Base-by-base conservation (phyloP, 257 asterid genomes). In the Sherardia arvensis region DNA sequence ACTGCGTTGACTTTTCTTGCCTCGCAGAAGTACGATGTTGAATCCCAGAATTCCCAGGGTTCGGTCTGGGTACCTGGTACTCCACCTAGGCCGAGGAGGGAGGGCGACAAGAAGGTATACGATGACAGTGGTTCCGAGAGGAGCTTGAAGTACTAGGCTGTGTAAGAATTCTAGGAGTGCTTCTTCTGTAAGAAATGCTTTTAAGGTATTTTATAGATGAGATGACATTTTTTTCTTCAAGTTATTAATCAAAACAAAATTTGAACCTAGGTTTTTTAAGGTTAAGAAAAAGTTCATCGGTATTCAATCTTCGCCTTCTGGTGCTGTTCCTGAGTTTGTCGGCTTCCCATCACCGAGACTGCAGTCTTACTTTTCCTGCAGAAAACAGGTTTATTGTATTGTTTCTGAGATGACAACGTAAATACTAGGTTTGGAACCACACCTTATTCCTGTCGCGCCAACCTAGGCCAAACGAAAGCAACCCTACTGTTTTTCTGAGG, bases 381-480 rank as follows among this genome's bases (percentile, higher is more conserved):
- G 72, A 18, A 14, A 40, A n/a, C 17, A 58, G 29, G 33, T 34
- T 43, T 26, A 15, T 26, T 8, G 57, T 23, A 62, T 25, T 17
- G 66, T 40, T 40, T 18, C 18, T 9, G 18, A 59, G 55, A 30
- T 20, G 28, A 33, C 8, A 59, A 33, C 26, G 15, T 7, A 18
- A 6, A 14, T 30, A 55, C 9, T 14, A 11, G 34, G 40, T 55
- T 20, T 23, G 11, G 48, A 20, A n/a, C 12, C 75, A 53, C 82
- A 77, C 95, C 92, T 85, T 87, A 84, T 77, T 83, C 66, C 79
- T 73, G 32, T 90, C 97, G 63, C 94, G 82, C 97, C 97, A 87
- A 60, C 92, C 92, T 6, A 90, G 82, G 61, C 91, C 82, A 34
- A 90, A 90, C 0, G 95, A 76, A 67, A 90, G 92, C 30, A 90